phyloP scores from a whole-genome alignment of 371 early-diverging fungal genomes.

The Haplosporangium sp. region DNA sequence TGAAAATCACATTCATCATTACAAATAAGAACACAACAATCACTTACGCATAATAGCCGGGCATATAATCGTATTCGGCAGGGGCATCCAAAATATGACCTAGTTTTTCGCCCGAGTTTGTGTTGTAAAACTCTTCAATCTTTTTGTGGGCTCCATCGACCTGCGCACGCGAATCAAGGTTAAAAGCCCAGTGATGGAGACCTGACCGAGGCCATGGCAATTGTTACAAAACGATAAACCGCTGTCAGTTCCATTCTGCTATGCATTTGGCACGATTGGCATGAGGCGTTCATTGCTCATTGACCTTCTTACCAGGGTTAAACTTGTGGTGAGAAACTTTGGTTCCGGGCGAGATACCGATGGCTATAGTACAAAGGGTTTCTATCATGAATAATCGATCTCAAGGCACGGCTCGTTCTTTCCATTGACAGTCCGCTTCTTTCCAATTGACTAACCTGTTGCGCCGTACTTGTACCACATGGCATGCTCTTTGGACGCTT shows the following conservation, averaged over 20 bases:
- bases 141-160: conserved; percentile 6
- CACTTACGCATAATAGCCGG: conserved; percentile 24
- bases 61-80: conserved; percentile 21
- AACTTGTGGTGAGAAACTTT: conserved; percentile 13
- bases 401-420: no score
- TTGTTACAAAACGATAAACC: no score
- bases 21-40: conserved; percentile 31
- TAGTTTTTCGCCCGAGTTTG: not conserved
- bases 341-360: conserved; percentile 17
- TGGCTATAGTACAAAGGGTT: not conserved
- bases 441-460: not conserved
- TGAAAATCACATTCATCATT: not conserved
- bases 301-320: conserved; percentile 7
- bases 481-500: conserved; percentile 7
- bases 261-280: not conserved
- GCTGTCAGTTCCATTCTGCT: no score
- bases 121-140: conserved; percentile 1
- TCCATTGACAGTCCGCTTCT: not conserved
- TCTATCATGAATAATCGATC: no score
- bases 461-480: conserved; percentile 22
- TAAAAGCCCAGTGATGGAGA: conserved; percentile 17
- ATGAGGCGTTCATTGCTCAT: not conserved
- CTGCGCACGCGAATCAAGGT: conserved; percentile 6
- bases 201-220: not conserved
- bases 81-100: conserved; percentile 5